A percentile compares a stretch with the other conserved stretches of the same genome.
phyloP scores from a whole-genome alignment of 306 rosid genomes.

The Purshia tridentata region DNA sequence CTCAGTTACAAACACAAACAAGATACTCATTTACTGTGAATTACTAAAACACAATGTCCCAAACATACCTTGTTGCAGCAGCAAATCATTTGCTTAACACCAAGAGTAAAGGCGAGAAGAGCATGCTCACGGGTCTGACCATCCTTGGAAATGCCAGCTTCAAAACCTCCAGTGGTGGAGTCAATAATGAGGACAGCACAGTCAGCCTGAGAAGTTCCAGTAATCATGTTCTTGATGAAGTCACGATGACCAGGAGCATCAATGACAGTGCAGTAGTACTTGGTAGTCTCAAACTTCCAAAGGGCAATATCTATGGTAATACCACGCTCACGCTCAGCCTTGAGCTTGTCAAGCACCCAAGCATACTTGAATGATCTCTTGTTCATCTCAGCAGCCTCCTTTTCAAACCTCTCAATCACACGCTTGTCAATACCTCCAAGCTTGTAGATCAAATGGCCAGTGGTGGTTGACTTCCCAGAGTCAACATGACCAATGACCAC shows the following conservation, averaged over 20 bases:
- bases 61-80: constrained; percentile 77
- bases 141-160: constrained; percentile 94
- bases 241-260: constrained; percentile 96
- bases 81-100: constrained; percentile 92
- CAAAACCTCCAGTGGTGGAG: constrained; percentile 93
- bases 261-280: constrained; percentile 90
- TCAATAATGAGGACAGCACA: constrained; percentile 89
- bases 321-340: constrained; percentile 97
- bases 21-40: neutral
- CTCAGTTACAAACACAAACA: neutral
- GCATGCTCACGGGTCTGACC: constrained; percentile 98
- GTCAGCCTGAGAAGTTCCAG: constrained; percentile 90
- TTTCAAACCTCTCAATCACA: constrained; percentile 90
- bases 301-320: constrained; percentile 86
- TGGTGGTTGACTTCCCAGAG: constrained; percentile 91
- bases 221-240: constrained; percentile 89
- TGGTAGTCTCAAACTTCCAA: constrained; percentile 94
- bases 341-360: constrained; percentile 93
- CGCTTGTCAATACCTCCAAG: constrained; percentile 97
- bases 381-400: constrained; percentile 97
- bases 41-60: neutral
- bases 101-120: constrained; percentile 90
- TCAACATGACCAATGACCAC: constrained; percentile 96
- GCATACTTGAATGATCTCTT: constrained; percentile 96
- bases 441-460: constrained; percentile 90